phyloP scores from a whole-genome alignment of 306 rosid genomes.

The Lathyrus aphaca region DNA sequence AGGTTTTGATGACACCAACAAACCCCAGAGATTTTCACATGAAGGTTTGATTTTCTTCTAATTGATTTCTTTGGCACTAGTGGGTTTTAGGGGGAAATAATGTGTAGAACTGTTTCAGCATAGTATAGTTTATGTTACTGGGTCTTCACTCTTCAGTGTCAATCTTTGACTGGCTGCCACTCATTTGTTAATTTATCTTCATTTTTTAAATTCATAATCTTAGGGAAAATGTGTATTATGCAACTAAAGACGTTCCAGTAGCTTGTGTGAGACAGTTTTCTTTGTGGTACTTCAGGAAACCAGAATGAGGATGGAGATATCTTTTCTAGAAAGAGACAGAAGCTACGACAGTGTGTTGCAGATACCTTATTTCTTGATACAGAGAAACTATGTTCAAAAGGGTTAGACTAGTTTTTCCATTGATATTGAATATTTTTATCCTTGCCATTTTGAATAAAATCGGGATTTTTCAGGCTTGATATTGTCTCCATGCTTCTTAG shows the following conservation, averaged over 20 bases:
- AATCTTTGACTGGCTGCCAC: constrained; percentile 17
- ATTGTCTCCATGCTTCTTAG: constrained; percentile 64
- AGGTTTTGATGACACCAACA: constrained; percentile 38
- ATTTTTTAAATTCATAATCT: constrained; percentile 12
- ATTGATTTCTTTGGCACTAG: constrained; percentile 32
- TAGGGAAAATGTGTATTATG: constrained; percentile 25
- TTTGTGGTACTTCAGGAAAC: constrained; percentile 49
- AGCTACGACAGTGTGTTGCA: constrained; percentile 59
- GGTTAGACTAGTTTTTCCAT: constrained; percentile 55
- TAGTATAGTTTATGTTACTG: constrained; percentile 5
- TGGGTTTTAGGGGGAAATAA: constrained; percentile 21
- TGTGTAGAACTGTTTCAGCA: constrained; percentile 16
- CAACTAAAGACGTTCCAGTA: constrained; percentile 17
- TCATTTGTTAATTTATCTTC: constrained; percentile 36
- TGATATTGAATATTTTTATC: constrained; percentile 34
- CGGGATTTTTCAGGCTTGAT: constrained; percentile 58
- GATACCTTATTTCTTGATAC: constrained; percentile 52
- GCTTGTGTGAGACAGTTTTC: constrained; percentile 25
- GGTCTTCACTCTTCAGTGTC: not conserved
- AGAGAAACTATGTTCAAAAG: constrained; percentile 54
- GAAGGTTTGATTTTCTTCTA: constrained; percentile 38
- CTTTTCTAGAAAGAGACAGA: constrained; percentile 71
- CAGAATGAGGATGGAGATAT: constrained; percentile 43
- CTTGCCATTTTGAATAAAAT: constrained; percentile 32
- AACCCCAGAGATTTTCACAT: constrained; percentile 38